Evolutionary conservation across 176 grass and related monocot species (phyloP), one percentile per base, ranked within the genome.

Genomic region (Dendrocalamus sinicus): DNA sequence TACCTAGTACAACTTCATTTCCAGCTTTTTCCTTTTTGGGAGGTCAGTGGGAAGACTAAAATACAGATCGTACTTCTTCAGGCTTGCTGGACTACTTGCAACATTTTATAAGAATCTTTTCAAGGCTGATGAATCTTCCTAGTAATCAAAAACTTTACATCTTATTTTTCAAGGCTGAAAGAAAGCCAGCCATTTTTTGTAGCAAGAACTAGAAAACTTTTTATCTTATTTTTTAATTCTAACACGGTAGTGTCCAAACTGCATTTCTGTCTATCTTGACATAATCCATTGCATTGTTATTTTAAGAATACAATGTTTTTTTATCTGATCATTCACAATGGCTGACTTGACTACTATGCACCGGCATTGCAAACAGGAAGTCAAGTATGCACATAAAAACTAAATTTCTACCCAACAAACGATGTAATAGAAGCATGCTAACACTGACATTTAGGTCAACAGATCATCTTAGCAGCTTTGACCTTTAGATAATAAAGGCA

Each of bases 161-260:
- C 20, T 58, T 58, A 58, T 58, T 58, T 58, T 22, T 58, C 52
- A 58, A 55, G 24, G 22, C 66, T 82, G 66, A 43, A 72, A 86
- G 72, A 86, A 81, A 79, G 23, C 35, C 65, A 78, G 46, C 9
- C 9, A 44, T 72, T 37, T 10, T 84, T 84, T 51, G 66, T 70
- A 62, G 79, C 70, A 55, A 65, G 66, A 72, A 61, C 47, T 70
- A 88, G 43, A 61, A 70, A 37, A 69, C 13, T 66, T 20, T 28
- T 12, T 19, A 83, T 88, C 73, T 83, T 53, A 77, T 52, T 88
- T 76, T 83, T 59, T 35, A 41, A 61, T 20, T 88, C 68, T 54
- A 69, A 60, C 30, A 75, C 46, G 35, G 32, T 11, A 24, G 44
- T 44, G 17, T 47, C 67, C 53, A 83, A n/a, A 82, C 37, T 73